These are phyloP conservation scores for Anisodus tanguticus DNA, from an alignment of 257 asterid genomes.

Conservation along the genomic window DNA sequence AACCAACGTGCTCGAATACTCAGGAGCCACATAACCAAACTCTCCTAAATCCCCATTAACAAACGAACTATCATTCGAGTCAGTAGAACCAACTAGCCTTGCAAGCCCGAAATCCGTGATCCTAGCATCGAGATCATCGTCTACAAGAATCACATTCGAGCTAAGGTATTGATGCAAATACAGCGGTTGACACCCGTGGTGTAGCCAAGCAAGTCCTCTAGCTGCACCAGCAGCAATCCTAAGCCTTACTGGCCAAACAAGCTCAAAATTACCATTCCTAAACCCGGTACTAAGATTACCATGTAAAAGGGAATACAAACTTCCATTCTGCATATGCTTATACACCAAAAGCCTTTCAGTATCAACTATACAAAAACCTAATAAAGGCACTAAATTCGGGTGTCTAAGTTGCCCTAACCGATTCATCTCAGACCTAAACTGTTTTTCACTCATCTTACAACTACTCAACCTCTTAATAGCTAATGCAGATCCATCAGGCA, in stretches of 20 bases:
- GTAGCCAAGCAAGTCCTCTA: constrained; percentile 78
- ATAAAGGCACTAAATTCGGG: constrained; percentile 66
- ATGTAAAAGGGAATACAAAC: constrained; percentile 49
- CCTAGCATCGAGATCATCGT: constrained; percentile 67
- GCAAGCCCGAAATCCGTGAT: constrained; percentile 72
- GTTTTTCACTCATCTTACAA: constrained; percentile 60
- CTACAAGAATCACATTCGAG: constrained; percentile 61
- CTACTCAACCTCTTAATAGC: constrained; percentile 58
- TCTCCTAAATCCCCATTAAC: constrained; percentile 73
- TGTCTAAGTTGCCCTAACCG: constrained; percentile 70
- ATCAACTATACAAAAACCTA: constrained; percentile 72
- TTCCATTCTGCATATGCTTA: constrained; percentile 62
- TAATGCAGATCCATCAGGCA: constrained; percentile 66
- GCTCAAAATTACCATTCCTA: constrained; percentile 1
- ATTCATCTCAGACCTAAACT: constrained; percentile 66
- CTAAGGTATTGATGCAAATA: constrained; percentile 64
- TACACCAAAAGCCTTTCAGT: constrained; percentile 69
- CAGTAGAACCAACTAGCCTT: constrained; percentile 58
- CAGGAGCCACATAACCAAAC: constrained; percentile 81
- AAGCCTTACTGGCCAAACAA: constrained; percentile 63
- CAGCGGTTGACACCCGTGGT: constrained; percentile 72
- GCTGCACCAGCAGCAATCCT: constrained; percentile 61
- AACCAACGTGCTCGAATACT: constrained; percentile 71
- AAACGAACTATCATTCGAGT: constrained; percentile 61
- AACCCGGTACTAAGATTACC: constrained; percentile 29